These are phyloP conservation scores for Mitragyna speciosa DNA, from an alignment of 257 asterid genomes.

Conservation along the genomic window DNA sequence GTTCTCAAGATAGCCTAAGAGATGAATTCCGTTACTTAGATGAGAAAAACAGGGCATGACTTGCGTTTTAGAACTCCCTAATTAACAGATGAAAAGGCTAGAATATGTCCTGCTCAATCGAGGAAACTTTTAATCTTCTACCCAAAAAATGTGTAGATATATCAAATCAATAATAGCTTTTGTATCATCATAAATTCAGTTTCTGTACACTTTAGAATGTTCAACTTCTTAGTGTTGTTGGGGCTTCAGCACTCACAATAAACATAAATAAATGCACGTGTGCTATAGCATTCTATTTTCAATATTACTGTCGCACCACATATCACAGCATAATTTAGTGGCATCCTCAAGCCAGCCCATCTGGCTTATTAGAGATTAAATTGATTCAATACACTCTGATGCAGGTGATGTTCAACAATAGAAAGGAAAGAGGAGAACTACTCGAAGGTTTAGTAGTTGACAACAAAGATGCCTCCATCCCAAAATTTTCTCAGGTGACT, in stretches of 20 bases:
- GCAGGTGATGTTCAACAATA: conserved; percentile 85
- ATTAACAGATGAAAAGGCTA: no score
- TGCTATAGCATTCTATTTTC: neutral
- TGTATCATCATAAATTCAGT: no score
- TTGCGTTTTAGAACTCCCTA: no score
- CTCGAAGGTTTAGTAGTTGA: conserved; percentile 74
- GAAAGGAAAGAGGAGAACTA: conserved; percentile 81
- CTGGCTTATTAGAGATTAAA: neutral
- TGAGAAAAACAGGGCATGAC: no score
- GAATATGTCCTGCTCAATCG: no score
- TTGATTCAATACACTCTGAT: conserved; percentile 3
- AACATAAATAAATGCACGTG: neutral
- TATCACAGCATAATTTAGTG: neutral
- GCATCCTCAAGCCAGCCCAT: neutral
- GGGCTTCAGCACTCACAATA: neutral
- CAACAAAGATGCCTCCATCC: conserved; percentile 64
- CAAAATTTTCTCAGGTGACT: conserved; percentile 61
- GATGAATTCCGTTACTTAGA: no score
- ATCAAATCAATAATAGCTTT: no score
- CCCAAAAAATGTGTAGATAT: no score
- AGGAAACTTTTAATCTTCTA: no score
- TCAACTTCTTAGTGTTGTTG: no score
- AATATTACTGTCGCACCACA: neutral
- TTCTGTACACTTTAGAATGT: no score
- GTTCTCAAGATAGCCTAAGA: neutral